Percentiles rank a stretch among this genome's conserved stretches.
Conservation (phyloP, 2,329 filamentous ascomycete species). For the Trichoderma guizhouense region DNA sequence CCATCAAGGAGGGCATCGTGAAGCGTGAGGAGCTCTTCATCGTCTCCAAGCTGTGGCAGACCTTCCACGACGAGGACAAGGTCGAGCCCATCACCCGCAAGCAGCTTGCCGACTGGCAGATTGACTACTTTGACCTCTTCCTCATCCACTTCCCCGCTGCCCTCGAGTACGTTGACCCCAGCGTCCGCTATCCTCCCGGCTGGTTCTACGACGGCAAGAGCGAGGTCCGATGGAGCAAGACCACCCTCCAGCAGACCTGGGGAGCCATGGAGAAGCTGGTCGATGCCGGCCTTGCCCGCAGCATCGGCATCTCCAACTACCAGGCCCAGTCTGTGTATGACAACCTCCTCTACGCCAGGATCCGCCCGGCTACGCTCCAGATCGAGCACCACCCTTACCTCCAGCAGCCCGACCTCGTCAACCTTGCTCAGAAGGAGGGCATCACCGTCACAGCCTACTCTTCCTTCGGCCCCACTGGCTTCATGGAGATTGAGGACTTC, state of each 20-base stretch:
- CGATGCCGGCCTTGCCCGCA: constrained; percentile 62
- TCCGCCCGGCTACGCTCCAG: constrained; percentile 74
- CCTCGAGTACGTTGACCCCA: constrained; percentile 79
- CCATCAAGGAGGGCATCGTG: constrained; percentile 76
- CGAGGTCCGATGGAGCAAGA: constrained; percentile 62
- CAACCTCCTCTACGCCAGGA: constrained; percentile 71
- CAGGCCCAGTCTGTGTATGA: constrained; percentile 74
- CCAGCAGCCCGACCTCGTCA: constrained; percentile 68
- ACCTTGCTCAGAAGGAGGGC: constrained; percentile 65
- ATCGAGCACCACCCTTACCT: constrained; percentile 91
- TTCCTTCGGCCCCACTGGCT: constrained; percentile 75
- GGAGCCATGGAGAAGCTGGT: constrained; percentile 74
- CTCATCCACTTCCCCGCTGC: constrained; percentile 87
- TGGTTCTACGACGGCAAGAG: constrained; percentile 65
- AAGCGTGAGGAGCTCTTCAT: constrained; percentile 88
- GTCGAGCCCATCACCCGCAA: constrained; percentile 73
- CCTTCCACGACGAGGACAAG: constrained; percentile 77
- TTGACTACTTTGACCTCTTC: constrained; percentile 90
- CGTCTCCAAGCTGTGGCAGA: constrained; percentile 90
- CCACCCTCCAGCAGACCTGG: constrained; percentile 79
- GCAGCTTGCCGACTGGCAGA: constrained; percentile 76
- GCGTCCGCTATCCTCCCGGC: constrained; percentile 73
- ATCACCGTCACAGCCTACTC: constrained; percentile 80
- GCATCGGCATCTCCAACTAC: constrained; percentile 83
- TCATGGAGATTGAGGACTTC: constrained; percentile 73